These are phyloP conservation scores for Cladophialophora chaetospira DNA, from an alignment of 2,329 filamentous ascomycete genomes.

Conservation along the genomic window DNA sequence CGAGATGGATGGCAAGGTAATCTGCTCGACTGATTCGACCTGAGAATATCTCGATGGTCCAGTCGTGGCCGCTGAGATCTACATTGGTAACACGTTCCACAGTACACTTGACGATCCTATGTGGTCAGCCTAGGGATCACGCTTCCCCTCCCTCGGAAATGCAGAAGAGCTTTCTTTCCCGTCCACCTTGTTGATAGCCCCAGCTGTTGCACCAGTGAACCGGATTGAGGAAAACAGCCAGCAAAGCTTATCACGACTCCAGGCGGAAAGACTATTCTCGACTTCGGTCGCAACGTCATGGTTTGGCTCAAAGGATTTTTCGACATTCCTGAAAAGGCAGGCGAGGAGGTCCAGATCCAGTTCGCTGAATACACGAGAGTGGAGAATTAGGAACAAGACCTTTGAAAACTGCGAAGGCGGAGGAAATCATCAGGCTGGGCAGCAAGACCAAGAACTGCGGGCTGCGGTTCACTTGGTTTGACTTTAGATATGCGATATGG, in stretches of 20 bases:
- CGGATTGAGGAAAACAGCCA: constrained; percentile 46
- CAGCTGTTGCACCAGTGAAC: background rate
- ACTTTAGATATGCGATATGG: background rate
- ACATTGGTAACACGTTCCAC: background rate
- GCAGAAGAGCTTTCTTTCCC: background rate
- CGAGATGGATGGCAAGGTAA: constrained; percentile 20
- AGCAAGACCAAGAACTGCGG: background rate
- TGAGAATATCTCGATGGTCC: constrained; percentile 49
- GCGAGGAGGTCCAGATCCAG: background rate
- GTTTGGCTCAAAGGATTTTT: background rate
- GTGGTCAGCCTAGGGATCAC: background rate
- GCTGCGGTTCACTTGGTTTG: background rate
- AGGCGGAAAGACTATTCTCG: background rate
- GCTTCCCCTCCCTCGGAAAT: background rate
- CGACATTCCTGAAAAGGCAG: background rate
- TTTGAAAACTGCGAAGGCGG: background rate
- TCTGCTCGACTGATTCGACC: background rate
- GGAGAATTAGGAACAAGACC: background rate
- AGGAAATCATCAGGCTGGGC: background rate
- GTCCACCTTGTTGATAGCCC: background rate
- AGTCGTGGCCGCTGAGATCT: background rate
- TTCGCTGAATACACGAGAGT: background rate
- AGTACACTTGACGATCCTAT: background rate
- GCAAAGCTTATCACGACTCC: constrained; percentile 59
- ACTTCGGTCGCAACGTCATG: background rate